A percentile compares a stretch with the other conserved stretches of the same genome.
Conservation (phyloP, 2,329 filamentous ascomycete species). For the Aspergillaceae sp. region DNA sequence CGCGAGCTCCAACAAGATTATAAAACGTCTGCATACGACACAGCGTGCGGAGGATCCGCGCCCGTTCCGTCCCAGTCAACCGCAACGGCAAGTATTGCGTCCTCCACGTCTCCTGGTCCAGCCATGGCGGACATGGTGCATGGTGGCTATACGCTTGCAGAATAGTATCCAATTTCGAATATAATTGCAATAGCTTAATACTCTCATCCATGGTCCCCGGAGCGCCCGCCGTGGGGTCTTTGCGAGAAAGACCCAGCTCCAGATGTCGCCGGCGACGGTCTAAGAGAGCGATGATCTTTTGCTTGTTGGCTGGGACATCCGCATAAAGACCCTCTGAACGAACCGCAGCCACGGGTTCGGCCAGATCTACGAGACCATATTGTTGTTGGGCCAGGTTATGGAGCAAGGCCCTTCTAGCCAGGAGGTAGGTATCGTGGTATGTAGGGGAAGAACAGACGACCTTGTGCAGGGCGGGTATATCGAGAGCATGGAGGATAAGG, state of each 20-base stretch:
- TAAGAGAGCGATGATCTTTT: conserved; percentile 7
- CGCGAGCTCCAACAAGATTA: conserved; percentile 10
- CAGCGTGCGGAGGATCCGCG: conserved; percentile 8
- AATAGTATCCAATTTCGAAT: conserved; percentile 3
- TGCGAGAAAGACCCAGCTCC: conserved; percentile 1
- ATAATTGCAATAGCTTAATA: conserved; percentile 6
- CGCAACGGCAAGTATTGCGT: not conserved
- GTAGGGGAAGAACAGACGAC: conserved; percentile 6
- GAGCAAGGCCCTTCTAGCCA: conserved; percentile 5
- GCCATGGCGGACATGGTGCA: conserved; percentile 1
- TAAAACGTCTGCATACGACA: conserved; percentile 11
- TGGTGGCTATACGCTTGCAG: conserved; percentile 3
- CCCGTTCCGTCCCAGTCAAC: conserved; percentile 3
- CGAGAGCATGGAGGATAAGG: conserved; percentile 6
- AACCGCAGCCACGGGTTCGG: conserved; percentile 8
- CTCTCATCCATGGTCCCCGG: conserved; percentile 1
- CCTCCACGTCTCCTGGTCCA: conserved; percentile 1
- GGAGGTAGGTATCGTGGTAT: conserved; percentile 7
- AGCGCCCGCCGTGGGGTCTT: not conserved
- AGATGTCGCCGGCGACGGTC: conserved; percentile 6
- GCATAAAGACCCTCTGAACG: conserved; percentile 8
- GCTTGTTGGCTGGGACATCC: conserved; percentile 4
- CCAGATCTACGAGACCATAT: conserved; percentile 6
- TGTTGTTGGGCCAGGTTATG: conserved; percentile 5
- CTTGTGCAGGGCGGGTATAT: conserved; percentile 6